Evolutionary conservation across 2,329 filamentous ascomycete species (phyloP).

Genomic region (Cordyceps pruinosa): DNA sequence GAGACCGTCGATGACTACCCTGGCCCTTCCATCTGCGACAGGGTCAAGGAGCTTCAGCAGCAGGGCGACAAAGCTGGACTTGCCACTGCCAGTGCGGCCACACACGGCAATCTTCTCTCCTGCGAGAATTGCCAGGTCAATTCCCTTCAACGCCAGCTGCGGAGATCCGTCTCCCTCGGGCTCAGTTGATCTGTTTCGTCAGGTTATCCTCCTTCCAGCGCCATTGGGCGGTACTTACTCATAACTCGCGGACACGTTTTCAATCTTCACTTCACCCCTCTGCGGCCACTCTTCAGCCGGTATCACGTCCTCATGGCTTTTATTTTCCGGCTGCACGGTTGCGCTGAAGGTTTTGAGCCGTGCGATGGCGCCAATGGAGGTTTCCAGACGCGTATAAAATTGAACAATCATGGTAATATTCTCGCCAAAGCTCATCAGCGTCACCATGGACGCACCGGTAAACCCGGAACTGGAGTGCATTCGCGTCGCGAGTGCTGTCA

Average conservation of each 20-base stretch:
- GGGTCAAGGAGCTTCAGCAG: slow-evolving; percentile 4
- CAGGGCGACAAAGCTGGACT: slow-evolving; percentile 4
- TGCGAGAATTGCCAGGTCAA: slow-evolving; percentile 23
- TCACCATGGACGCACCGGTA: slow-evolving; percentile 30
- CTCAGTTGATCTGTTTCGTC: neutral
- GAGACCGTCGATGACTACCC: slow-evolving; percentile 8
- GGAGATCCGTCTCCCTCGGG: neutral
- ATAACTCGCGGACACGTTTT: slow-evolving; percentile 16
- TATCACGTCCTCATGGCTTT: slow-evolving; percentile 4
- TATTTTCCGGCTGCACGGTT: slow-evolving; percentile 13
- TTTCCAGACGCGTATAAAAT: slow-evolving; percentile 23
- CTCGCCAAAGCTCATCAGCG: slow-evolving; percentile 30
- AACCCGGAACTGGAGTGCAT: slow-evolving; percentile 27
- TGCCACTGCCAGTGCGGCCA: slow-evolving; percentile 9
- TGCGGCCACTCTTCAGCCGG: slow-evolving; percentile 17
- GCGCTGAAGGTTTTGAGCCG: slow-evolving; percentile 17
- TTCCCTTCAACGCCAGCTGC: slow-evolving; percentile 18
- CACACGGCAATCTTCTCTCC: slow-evolving; percentile 16
- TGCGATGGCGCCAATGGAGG: slow-evolving; percentile 14
- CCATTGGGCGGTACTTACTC: neutral
- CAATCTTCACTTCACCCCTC: slow-evolving; percentile 15
- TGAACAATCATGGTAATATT: slow-evolving; percentile 14
- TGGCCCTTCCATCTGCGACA: neutral
- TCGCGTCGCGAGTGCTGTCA: slow-evolving; percentile 40
- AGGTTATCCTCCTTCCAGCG: neutral